phyloP scores from a whole-genome alignment of 108 stramenopile genomes.

The Cyclotella baltica region DNA sequence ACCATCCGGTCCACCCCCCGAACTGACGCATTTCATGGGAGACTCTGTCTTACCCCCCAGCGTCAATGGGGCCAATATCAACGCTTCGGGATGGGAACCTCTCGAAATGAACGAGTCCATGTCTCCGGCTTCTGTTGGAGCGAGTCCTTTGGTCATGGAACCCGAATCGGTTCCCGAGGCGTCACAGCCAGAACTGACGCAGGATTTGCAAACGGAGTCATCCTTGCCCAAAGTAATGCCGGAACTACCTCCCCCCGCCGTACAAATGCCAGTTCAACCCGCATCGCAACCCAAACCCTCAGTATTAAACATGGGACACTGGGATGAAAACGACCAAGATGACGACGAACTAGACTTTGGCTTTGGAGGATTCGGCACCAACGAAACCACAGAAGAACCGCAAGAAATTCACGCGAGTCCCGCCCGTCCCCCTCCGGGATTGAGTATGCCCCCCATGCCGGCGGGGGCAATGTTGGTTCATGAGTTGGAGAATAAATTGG shows the following conservation, averaged over 20 bases:
- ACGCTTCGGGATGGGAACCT: constrained; percentile 64
- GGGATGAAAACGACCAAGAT: constrained; percentile 66
- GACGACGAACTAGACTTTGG: constrained; percentile 85
- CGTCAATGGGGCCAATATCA: constrained; percentile 58
- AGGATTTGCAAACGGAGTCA: neutral
- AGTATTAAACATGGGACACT: constrained; percentile 89
- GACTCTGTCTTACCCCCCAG: constrained; percentile 53
- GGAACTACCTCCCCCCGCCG: neutral
- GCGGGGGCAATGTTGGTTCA: constrained; percentile 82
- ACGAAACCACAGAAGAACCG: constrained; percentile 24
- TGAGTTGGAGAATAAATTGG: constrained; percentile 86
- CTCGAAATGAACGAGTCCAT: constrained; percentile 37
- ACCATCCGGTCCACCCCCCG: neutral
- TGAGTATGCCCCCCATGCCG: constrained; percentile 90
- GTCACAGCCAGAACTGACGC: constrained; percentile 3
- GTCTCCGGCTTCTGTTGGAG: constrained; percentile 36
- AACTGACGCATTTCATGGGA: constrained; percentile 20
- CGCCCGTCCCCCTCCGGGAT: constrained; percentile 86
- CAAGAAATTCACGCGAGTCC: constrained; percentile 65
- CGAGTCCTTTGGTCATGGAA: constrained; percentile 23
- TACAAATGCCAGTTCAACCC: constrained; percentile 3
- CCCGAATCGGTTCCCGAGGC: neutral
- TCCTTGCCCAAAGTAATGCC: neutral
- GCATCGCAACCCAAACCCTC: constrained; percentile 38
- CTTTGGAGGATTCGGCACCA: constrained; percentile 78